These are phyloP conservation scores for Solioccasus polychromus DNA, from an alignment of 768 basidiomycete species.

Conservation along the genomic window DNA sequence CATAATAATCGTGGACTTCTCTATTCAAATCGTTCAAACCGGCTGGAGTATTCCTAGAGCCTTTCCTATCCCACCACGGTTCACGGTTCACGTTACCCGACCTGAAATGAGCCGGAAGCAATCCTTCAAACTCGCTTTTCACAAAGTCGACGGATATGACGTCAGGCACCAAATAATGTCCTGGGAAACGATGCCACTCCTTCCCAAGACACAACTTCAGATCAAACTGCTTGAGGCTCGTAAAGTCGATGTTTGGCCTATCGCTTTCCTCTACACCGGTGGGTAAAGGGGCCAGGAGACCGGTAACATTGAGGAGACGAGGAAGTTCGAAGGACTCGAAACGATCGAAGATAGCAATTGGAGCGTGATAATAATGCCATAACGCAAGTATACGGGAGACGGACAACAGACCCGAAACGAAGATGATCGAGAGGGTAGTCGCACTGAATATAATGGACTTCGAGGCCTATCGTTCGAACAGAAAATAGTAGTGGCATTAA, in stretches of 20 bases:
- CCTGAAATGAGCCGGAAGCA: conserved; percentile 81
- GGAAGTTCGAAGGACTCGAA: conserved; percentile 83
- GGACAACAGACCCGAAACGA: conserved; percentile 68
- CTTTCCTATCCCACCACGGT: conserved; percentile 40
- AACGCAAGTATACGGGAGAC: conserved; percentile 78
- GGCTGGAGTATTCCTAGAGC: conserved; percentile 56
- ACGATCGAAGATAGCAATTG: conserved; percentile 63
- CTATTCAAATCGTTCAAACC: conserved; percentile 87
- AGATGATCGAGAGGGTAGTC: conserved; percentile 68
- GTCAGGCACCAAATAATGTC: conserved; percentile 84
- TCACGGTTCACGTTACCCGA: conserved; percentile 27
- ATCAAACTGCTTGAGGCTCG: conserved; percentile 64
- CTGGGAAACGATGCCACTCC: conserved; percentile 96
- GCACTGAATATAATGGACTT: conserved; percentile 70
- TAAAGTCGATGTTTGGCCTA: conserved; percentile 55
- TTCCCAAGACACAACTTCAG: conserved; percentile 84
- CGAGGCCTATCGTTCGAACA: conserved; percentile 56
- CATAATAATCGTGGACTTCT: conserved; percentile 77
- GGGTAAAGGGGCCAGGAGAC: conserved; percentile 51
- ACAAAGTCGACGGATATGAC: conserved; percentile 83
- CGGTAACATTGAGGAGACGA: conserved; percentile 70
- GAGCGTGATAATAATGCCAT: conserved; percentile 88
- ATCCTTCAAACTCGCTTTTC: conserved; percentile 88
- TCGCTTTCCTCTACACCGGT: conserved; percentile 43
- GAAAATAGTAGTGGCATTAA: conserved; percentile 1